Evolutionary conservation across 306 rosid species (phyloP), one percentile per base, ranked within the genome.

Genomic region (Biancaea sappan): DNA sequence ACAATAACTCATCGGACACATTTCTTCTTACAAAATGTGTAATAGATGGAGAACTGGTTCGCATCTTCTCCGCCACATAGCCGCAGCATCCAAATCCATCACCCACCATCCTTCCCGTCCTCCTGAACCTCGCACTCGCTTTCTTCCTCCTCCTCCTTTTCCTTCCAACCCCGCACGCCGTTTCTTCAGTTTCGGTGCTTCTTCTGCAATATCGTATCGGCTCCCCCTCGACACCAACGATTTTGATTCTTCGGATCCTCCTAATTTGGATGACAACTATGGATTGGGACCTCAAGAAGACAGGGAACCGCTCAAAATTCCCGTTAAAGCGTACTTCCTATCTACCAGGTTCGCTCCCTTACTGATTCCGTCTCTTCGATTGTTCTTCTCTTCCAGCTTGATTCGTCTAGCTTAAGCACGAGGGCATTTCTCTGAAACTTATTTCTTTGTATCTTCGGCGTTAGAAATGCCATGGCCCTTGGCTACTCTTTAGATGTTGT

Each of bases 241-340:
- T 11, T 77, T 80, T 37, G 92, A 90, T 66, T 82, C 76, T 69
- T 80, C 76, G 18, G 83, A 48, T 53, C 79, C 73, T 10, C 38
- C 43, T 6, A 26, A 29, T 19, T 61, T 25, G 35, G 74, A 74
- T 71, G 83, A 56, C 4, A 41, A 53, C 43, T 50, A 72, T 48
- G 84, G 54, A 0, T 79, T 74, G 1, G 71, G 57, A 53, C 71
- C 75, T 41, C 66, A 77, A 11, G 86, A 86, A 12, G 63, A 69
- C 4, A 83, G 81, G 18, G 89, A 73, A 10, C 24, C 57, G 5
- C 87, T 85, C 1, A 90, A 88, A 77, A 84, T 94, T 51, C 93
- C 96, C 56, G 77, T 92, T 67, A 94, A 94, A 73, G 97, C 97
- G 2, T 94, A 74, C 73, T 94, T 94, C 71, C 93, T 94, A 11